phyloP scores from a whole-genome alignment of 768 basidiomycete genomes.

The Termitomyces sp. region DNA sequence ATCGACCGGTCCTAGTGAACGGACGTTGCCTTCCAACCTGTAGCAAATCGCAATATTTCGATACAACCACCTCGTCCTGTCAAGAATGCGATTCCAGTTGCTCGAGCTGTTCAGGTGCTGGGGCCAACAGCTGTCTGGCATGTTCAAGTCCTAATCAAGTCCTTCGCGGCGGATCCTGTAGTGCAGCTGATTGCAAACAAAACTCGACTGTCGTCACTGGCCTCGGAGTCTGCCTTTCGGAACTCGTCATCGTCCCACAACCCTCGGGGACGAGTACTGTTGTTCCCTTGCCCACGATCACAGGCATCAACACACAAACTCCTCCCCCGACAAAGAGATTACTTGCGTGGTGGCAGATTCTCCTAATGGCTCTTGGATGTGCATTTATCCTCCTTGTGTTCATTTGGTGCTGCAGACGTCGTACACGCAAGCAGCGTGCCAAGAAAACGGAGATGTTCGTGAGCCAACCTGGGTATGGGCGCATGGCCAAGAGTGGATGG shows the following conservation, averaged over 20 bases:
- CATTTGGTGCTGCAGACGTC: constrained; percentile 63
- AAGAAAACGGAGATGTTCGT: constrained; percentile 64
- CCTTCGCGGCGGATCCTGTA: constrained; percentile 45
- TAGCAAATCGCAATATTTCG: constrained; percentile 62
- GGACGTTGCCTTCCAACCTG: constrained; percentile 79
- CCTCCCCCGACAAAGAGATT: constrained; percentile 20
- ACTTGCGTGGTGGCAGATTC: constrained; percentile 78
- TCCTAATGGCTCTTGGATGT: constrained; percentile 76
- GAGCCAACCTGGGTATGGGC: constrained; percentile 31
- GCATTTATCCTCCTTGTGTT: constrained; percentile 71
- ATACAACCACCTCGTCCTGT: constrained; percentile 55
- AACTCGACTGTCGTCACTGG: constrained; percentile 53
- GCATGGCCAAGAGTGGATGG: constrained; percentile 34
- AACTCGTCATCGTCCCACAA: constrained; percentile 51
- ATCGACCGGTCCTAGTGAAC: constrained; percentile 63
- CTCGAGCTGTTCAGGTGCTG: constrained; percentile 54
- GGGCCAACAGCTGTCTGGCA: constrained; percentile 47
- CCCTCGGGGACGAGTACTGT: constrained; percentile 40
- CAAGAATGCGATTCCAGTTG: constrained; percentile 64
- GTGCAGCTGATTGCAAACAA: constrained; percentile 51
- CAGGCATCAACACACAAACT: constrained; percentile 50
- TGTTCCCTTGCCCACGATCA: constrained; percentile 44
- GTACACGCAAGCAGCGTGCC: constrained; percentile 59
- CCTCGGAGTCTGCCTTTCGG: constrained; percentile 74
- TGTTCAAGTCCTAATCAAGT: constrained; percentile 45